These are phyloP conservation scores for Scheffersomyces lignosus DNA, from an alignment of 805 yeast species.

Conservation along the genomic window DNA sequence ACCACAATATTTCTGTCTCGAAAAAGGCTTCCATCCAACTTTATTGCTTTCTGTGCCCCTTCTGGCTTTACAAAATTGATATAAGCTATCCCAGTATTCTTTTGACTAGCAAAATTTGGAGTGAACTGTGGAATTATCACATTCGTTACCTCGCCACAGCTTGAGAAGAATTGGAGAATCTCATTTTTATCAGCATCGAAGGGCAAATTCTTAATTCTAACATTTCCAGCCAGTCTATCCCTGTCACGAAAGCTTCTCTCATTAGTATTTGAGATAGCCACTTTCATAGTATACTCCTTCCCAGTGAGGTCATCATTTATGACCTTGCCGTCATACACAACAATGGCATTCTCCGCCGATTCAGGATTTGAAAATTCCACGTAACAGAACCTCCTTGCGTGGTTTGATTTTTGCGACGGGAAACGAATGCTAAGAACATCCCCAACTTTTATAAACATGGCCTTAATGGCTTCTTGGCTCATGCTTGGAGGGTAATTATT, in stretches of 20 bases:
- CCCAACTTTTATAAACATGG: constrained; percentile 43
- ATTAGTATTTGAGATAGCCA: constrained; percentile 62
- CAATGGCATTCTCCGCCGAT: constrained; percentile 47
- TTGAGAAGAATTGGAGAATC: constrained; percentile 42
- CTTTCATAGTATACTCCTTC: constrained; percentile 43
- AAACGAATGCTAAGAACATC: constrained; percentile 52
- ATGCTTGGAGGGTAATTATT: constrained; percentile 69
- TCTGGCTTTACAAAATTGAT: constrained; percentile 45
- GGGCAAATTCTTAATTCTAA: constrained; percentile 55
- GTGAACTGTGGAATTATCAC: constrained; percentile 44
- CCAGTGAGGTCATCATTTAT: constrained; percentile 27
- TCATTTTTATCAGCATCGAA: constrained; percentile 40
- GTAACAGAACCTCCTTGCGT: constrained; percentile 71
- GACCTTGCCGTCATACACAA: constrained; percentile 36
- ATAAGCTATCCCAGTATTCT: constrained; percentile 68
- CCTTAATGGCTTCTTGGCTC: constrained; percentile 37
- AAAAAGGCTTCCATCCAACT: constrained; percentile 39
- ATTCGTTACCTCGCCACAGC: constrained; percentile 54
- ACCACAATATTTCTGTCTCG: constrained; percentile 52
- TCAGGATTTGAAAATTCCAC: constrained; percentile 51
- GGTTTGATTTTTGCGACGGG: constrained; percentile 58
- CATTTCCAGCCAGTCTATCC: constrained; percentile 56
- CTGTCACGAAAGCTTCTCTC: constrained; percentile 42
- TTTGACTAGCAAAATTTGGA: constrained; percentile 21
- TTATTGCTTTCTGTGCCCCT: constrained; percentile 49